Evolutionary conservation across 2,329 filamentous ascomycete species (phyloP).

Genomic region (Piedraia hortae): DNA sequence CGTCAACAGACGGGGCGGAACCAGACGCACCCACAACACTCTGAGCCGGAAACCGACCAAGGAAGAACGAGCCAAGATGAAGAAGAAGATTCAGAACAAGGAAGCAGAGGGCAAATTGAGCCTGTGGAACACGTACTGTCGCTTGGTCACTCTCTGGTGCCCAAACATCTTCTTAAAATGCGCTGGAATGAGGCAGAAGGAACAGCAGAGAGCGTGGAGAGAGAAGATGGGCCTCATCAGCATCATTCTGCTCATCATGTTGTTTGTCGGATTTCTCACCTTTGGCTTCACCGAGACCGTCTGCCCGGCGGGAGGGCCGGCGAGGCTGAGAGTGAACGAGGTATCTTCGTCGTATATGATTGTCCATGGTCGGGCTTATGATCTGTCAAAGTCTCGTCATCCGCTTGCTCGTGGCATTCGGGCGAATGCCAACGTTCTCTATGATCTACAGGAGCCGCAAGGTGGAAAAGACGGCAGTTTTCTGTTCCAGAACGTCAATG

Average conservation of each 20-base stretch:
- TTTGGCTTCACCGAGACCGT: constrained; percentile 87
- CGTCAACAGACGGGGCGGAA: constrained; percentile 11
- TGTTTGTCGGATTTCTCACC: constrained; percentile 76
- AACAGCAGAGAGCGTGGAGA: constrained; percentile 77
- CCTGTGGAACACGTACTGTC: constrained; percentile 87
- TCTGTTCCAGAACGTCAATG: constrained; percentile 94
- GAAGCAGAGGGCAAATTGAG: constrained; percentile 51
- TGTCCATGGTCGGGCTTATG: constrained; percentile 76
- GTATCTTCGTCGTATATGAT: constrained; percentile 75
- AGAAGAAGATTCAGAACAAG: constrained; percentile 26
- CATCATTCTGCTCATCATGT: constrained; percentile 68
- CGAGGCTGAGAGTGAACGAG: constrained; percentile 53
- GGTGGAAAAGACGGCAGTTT: constrained; percentile 88
- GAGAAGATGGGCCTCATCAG: constrained; percentile 96
- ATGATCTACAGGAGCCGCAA: constrained; percentile 54
- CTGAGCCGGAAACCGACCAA: constrained; percentile 29
- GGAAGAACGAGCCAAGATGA: constrained; percentile 27
- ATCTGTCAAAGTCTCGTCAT: constrained; percentile 50
- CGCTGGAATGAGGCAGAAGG: constrained; percentile 62
- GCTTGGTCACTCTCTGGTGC: constrained; percentile 79
- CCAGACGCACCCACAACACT: constrained; percentile 10
- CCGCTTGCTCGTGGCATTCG: constrained; percentile 57
- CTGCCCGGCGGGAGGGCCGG: constrained; percentile 40
- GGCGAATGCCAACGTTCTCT: constrained; percentile 50
- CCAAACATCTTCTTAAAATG: constrained; percentile 63